Base-by-base conservation (phyloP, 176 grass and related monocot species). In the Aegilops bicornis region DNA sequence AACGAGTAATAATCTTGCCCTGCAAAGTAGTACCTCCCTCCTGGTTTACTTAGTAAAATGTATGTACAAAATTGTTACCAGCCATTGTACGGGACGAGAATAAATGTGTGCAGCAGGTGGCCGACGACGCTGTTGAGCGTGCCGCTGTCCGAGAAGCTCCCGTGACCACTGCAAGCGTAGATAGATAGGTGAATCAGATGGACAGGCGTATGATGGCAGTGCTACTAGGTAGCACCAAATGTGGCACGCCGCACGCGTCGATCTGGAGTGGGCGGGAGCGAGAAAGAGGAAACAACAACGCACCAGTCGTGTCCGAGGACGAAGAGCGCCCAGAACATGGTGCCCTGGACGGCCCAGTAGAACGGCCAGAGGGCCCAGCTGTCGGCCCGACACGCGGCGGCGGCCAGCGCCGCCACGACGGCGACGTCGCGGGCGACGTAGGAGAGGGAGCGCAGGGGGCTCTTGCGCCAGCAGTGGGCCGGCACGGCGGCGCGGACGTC, bases 291-390 rank as follows among this genome's bases (percentile, higher is more conserved):
- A 42, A 39, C 36, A 4, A 10, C 39, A 10, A 83, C 68, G 3
- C 87, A 97, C 92, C 93, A 98, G 86, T 98, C 95, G 84, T 98
- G 95, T 1, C 95, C 95, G 12, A 98, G 93, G 87, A 98, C 91
- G 91, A 95, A 98, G 79, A 98, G 93, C 27, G 93, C 93, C 95
- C 95, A 98, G 86, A 95, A 98, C 93, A 98, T 95, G 61, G 91
- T 95, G 13, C 95, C 95, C 84, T 98, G 95, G 36, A 91, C 91
- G 1, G 84, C 83, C 95, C 95, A 95, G 83, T 98, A 95, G 76
- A 93, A 2, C 6, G 92, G 89, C 95, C 95, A 98, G 2, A 85
- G 9, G 15, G 68, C 23, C 86, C 89, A 92, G 24, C 10, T 43
- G 43, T 91, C 86, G 1, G 63, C 1, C 2, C 10, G 1, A 40